phyloP scores from a whole-genome alignment of 1,284 basidiomycete species.

The Schizophyllum commune region DNA sequence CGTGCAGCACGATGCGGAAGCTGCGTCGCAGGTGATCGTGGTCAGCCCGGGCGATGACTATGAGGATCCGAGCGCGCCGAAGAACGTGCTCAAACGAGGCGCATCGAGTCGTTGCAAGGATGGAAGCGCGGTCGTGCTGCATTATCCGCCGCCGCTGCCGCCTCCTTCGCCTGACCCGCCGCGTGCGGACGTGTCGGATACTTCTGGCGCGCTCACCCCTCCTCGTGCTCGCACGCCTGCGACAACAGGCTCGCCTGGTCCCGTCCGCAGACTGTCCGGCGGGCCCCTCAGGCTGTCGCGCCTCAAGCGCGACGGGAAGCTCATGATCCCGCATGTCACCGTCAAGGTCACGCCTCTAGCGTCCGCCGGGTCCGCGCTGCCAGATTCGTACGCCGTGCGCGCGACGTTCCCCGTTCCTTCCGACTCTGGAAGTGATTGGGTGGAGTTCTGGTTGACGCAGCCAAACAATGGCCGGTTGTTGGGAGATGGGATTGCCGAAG shows the following conservation, averaged over 20 bases:
- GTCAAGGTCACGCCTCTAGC: slow-evolving; percentile 47
- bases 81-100: slow-evolving; percentile 33
- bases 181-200: background rate
- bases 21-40: slow-evolving; percentile 52
- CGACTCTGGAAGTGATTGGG: slow-evolving; percentile 52
- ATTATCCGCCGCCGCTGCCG: slow-evolving; percentile 10
- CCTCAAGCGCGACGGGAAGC: slow-evolving; percentile 43
- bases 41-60: slow-evolving; percentile 41
- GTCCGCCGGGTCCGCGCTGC: slow-evolving; percentile 20
- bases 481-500: slow-evolving; percentile 8
- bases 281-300: slow-evolving; percentile 21
- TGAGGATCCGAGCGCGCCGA: slow-evolving; percentile 39
- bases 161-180: slow-evolving; percentile 8
- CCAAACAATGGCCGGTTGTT: slow-evolving; percentile 12
- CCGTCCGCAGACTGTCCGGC: slow-evolving; percentile 13
- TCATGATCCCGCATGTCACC: slow-evolving; percentile 54
- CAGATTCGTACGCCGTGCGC: slow-evolving; percentile 51
- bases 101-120: slow-evolving; percentile 9
- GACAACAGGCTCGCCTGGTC: slow-evolving; percentile 13
- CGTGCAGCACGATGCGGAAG: slow-evolving; percentile 49
- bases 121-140: slow-evolving; percentile 8
- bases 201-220: slow-evolving; percentile 13
- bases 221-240: slow-evolving; percentile 27
- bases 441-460: slow-evolving; percentile 70
- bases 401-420: slow-evolving; percentile 47